Percentiles rank a stretch among this genome's conserved stretches.
Conservation (phyloP, 805 yeast species). For the Maudiozyma bulderi region DNA sequence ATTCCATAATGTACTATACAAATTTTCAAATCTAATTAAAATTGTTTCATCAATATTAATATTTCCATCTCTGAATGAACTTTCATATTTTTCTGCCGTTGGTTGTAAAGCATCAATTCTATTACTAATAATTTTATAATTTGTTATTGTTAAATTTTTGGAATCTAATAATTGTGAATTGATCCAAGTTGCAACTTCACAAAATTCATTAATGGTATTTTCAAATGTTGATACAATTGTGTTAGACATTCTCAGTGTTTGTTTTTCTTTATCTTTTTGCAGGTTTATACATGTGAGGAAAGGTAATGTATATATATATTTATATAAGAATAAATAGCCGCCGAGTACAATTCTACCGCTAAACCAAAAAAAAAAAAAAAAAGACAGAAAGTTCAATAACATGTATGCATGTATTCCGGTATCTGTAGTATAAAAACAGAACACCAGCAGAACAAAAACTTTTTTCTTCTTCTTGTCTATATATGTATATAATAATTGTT, state of each 20-base stretch:
- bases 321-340: too few species aligned
- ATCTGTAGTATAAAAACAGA: too few species aligned
- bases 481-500: background rate
- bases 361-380: too few species aligned
- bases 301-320: too few species aligned
- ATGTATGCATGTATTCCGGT: too few species aligned
- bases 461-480: background rate
- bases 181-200: constrained; percentile 19
- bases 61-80: constrained; percentile 20
- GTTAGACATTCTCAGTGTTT: constrained; percentile 2
- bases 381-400: too few species aligned
- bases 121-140: constrained; percentile 4
- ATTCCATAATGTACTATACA: constrained; percentile 33
- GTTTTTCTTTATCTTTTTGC: background rate
- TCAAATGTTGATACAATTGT: constrained; percentile 10
- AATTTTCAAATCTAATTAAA: constrained; percentile 19
- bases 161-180: constrained; percentile 7
- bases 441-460: too few species aligned
- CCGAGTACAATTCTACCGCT: too few species aligned
- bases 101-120: constrained; percentile 23
- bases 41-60: constrained; percentile 13
- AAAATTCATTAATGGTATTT: constrained; percentile 14
- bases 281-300: background rate
- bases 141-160: background rate
- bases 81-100: constrained; percentile 26